phyloP scores from a whole-genome alignment of 2,329 filamentous ascomycete species.

The Colletotrichum lindemuthianum region DNA sequence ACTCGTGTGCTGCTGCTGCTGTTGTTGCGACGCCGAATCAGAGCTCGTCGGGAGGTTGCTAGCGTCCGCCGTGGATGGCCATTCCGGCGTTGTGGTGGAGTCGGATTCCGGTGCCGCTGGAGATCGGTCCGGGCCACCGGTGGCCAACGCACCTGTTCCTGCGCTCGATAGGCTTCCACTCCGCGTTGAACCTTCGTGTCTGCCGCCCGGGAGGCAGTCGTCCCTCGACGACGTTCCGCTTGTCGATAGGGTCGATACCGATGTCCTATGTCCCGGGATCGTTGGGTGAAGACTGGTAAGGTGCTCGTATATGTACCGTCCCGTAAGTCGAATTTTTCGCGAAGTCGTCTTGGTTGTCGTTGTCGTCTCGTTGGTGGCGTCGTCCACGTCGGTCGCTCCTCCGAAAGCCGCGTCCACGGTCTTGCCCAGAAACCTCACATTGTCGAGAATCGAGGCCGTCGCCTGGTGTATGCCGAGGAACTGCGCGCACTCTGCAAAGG shows the following conservation, averaged over 20 bases:
- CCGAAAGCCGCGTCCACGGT: conserved; percentile 43
- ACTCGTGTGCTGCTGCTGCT: conserved; percentile 24
- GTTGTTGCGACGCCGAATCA: neutral
- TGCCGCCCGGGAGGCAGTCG: neutral
- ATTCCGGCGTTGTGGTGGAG: conserved; percentile 33
- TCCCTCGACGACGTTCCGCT: neutral
- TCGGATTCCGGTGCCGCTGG: conserved; percentile 18
- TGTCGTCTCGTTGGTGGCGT: neutral
- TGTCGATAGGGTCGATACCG: conserved; percentile 6
- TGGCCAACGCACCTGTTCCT: conserved; percentile 15
- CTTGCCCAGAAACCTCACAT: conserved; percentile 59
- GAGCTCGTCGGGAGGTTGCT: conserved; percentile 15
- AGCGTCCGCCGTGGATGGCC: conserved; percentile 14
- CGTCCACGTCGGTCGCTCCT: conserved; percentile 1
- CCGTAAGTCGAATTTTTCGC: conserved; percentile 14
- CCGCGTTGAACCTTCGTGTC: conserved; percentile 12
- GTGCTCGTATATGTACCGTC: conserved; percentile 23
- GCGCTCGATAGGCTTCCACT: conserved; percentile 14
- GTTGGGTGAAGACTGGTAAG: conserved; percentile 15
- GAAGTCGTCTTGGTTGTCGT: conserved; percentile 11
- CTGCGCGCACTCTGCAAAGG: conserved; percentile 54
- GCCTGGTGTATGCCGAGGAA: conserved; percentile 55
- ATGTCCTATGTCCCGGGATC: conserved; percentile 12
- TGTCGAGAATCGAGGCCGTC: conserved; percentile 61
- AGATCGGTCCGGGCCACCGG: conserved; percentile 11